Conservation (phyloP, 1,139 yeast species). For the Geotrichum histeridarum region DNA sequence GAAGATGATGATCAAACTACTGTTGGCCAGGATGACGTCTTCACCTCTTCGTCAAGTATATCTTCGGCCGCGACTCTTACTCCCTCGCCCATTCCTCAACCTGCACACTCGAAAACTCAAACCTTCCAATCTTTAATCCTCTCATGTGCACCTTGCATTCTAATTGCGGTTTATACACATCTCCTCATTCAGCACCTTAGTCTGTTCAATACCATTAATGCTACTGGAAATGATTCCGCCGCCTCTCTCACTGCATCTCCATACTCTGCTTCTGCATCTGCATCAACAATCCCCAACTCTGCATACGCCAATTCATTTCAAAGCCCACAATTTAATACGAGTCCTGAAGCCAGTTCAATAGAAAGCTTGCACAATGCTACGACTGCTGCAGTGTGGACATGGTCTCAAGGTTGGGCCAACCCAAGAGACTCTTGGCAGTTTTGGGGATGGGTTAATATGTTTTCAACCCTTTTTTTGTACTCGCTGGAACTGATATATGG, state of each 20-base stretch:
- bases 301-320: background rate
- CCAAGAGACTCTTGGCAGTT: conserved; percentile 59
- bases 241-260: conserved; percentile 4
- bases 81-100: background rate
- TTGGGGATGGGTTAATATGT: conserved; percentile 95
- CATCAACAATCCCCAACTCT: background rate
- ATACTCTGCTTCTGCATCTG: background rate
- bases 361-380: background rate
- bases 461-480: conserved; percentile 68
- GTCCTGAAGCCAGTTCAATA: background rate
- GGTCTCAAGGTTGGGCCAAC: conserved; percentile 14
- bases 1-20: conserved; percentile 7
- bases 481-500: conserved; percentile 61
- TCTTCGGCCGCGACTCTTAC: conserved; percentile 14
- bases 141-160: conserved; percentile 87
- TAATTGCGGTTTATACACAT: conserved; percentile 92
- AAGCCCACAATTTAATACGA: background rate
- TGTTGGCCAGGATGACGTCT: background rate
- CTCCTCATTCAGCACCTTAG: conserved; percentile 86
- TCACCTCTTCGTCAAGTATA: background rate
- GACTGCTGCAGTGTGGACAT: conserved; percentile 9
- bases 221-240: background rate
- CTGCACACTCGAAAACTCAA: conserved; percentile 9
- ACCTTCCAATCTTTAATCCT: conserved; percentile 50
- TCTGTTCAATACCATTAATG: conserved; percentile 41